Percentiles rank a stretch among this genome's conserved stretches.
These are phyloP conservation scores for Adansonia rubrostipa DNA, from an alignment of 441 rosid genomes.

Conservation along the genomic window DNA sequence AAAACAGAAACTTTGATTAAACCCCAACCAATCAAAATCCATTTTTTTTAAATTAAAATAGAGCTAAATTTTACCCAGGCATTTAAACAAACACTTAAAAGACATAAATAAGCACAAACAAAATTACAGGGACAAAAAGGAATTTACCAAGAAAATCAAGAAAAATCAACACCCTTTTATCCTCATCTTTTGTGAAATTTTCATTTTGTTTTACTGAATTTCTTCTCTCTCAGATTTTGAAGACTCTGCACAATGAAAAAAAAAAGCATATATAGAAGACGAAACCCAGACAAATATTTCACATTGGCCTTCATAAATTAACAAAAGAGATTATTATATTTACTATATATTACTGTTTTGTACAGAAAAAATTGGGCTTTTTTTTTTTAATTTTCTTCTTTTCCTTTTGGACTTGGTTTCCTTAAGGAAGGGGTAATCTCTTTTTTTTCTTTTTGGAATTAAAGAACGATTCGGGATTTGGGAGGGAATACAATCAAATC, in stretches of 20 bases:
- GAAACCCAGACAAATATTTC: not conserved
- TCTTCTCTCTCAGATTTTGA: not conserved
- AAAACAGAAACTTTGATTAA: not conserved
- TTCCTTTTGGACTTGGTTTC: not conserved
- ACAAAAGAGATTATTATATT: not conserved
- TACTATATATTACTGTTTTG: not conserved
- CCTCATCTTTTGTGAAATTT: not conserved
- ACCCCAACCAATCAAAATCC: not conserved
- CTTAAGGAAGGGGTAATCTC: not conserved
- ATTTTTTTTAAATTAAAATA: not conserved
- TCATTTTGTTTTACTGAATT: not conserved
- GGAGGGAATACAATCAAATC: not conserved
- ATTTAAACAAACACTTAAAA: constrained; percentile 16
- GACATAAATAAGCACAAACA: not conserved
- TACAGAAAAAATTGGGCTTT: not conserved
- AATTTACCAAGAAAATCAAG: constrained; percentile 8
- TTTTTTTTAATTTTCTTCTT: too few species aligned
- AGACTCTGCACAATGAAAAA: not conserved
- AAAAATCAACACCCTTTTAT: not conserved
- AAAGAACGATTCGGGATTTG: not conserved
- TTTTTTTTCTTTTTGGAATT: not conserved
- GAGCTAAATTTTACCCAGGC: not conserved
- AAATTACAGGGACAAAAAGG: not conserved
- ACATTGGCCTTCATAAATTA: not conserved
- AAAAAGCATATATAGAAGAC: not conserved